Evolutionary conservation across 2,329 filamentous ascomycete genomes (phyloP).

Genomic region (Trichoderma pleuroti): DNA sequence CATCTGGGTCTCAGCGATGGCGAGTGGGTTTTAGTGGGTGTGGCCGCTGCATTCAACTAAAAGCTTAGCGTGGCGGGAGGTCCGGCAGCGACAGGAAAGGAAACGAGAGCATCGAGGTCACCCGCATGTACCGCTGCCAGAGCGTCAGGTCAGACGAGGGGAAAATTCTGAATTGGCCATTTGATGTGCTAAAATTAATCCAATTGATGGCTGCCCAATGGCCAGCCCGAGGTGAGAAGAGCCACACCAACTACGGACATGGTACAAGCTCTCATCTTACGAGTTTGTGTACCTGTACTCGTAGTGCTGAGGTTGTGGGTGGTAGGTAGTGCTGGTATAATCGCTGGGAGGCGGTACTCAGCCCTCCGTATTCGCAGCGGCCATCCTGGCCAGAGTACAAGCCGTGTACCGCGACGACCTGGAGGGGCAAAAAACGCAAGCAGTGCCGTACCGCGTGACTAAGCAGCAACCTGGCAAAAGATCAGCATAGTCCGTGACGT

Average conservation of each 20-base stretch:
- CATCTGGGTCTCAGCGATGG: conserved; percentile 18
- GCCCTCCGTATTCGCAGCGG: conserved; percentile 1
- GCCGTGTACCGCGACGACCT: neutral
- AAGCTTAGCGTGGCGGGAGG: conserved; percentile 32
- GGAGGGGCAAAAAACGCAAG: conserved; percentile 1
- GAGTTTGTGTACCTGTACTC: neutral
- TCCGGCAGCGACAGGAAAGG: conserved; percentile 21
- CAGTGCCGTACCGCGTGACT: neutral
- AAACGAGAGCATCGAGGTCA: neutral
- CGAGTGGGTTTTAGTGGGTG: conserved; percentile 17
- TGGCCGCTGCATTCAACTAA: conserved; percentile 26
- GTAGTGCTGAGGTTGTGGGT: neutral
- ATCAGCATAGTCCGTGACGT: neutral
- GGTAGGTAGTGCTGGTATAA: neutral
- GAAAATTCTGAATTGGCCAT: neutral
- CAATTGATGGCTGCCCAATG: neutral
- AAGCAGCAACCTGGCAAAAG: neutral
- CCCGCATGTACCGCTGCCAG: neutral
- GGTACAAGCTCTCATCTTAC: neutral
- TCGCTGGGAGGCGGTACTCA: neutral
- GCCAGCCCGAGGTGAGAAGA: neutral
- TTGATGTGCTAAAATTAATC: neutral
- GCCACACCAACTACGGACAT: neutral
- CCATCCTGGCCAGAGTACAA: neutral
- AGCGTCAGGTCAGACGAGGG: neutral